These are phyloP conservation scores for Ulvella scutata DNA, from an alignment of 139 green algal species.

Conservation along the genomic window DNA sequence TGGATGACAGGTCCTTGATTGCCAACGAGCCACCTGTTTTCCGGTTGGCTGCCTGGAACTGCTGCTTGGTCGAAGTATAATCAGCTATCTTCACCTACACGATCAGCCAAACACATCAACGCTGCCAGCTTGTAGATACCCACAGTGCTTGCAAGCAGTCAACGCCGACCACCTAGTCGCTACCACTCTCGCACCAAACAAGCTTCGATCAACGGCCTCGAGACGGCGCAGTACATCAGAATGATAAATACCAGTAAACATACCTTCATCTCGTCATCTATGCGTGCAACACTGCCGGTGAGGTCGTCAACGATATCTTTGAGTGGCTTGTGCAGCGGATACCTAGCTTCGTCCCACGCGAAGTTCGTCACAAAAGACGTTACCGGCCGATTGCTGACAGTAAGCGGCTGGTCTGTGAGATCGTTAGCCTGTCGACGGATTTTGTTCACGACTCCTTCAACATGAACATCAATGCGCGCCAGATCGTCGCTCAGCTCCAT, in stretches of 20 bases:
- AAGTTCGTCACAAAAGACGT: conserved; percentile 64
- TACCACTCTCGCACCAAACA: no score
- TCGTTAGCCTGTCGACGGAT: conserved; percentile 57
- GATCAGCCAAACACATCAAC: conserved; percentile 1
- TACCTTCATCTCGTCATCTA: conserved; percentile 98
- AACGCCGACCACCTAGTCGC: no score
- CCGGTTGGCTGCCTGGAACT: conserved; percentile 46
- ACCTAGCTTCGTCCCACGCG: conserved; percentile 94
- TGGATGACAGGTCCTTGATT: conserved; percentile 55
- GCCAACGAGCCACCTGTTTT: conserved; percentile 77
- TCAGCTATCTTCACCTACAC: conserved; percentile 57
- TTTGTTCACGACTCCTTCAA: conserved; percentile 79
- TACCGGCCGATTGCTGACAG: conserved; percentile 20
- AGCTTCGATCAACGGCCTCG: no score
- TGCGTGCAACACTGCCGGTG: conserved; percentile 57
- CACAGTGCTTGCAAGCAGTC: not conserved
- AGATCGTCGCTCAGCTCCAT: conserved; percentile 87
- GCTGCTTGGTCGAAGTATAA: conserved; percentile 64
- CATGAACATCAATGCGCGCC: conserved; percentile 50
- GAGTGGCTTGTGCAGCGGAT: conserved; percentile 64
- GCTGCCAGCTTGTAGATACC: conserved; percentile 2
- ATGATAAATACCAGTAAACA: no score
- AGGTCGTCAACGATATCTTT: conserved; percentile 83
- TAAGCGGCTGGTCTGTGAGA: conserved; percentile 14
- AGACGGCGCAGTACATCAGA: no score